These are phyloP conservation scores for Fusarium sp. DNA, from an alignment of 2,329 filamentous ascomycete genomes.

Conservation along the genomic window DNA sequence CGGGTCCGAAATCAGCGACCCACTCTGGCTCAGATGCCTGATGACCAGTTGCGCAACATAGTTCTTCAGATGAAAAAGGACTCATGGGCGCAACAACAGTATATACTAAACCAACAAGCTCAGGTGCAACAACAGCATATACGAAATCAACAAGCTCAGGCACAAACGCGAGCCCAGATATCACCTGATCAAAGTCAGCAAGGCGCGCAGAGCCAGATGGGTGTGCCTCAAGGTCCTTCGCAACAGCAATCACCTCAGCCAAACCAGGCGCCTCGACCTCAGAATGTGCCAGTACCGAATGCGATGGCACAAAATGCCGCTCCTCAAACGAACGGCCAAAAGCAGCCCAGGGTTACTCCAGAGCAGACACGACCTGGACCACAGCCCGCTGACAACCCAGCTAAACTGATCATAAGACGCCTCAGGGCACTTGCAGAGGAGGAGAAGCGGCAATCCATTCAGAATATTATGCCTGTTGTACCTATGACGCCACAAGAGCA, in stretches of 20 bases:
- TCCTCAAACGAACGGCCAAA: constrained; percentile 47
- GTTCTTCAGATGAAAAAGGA: constrained; percentile 50
- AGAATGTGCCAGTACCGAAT: constrained; percentile 54
- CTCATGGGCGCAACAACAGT: constrained; percentile 29
- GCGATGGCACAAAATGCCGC: constrained; percentile 57
- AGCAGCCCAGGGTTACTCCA: constrained; percentile 45
- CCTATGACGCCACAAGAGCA: constrained; percentile 59
- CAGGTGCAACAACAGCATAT: constrained; percentile 46
- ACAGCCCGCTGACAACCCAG: constrained; percentile 50
- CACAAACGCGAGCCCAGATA: constrained; percentile 50
- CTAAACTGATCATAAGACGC: constrained; percentile 48
- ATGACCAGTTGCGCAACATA: constrained; percentile 50
- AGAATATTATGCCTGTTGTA: constrained; percentile 58
- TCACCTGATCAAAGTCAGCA: constrained; percentile 48
- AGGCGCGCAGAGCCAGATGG: constrained; percentile 54
- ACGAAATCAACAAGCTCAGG: constrained; percentile 43
- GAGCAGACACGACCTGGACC: constrained; percentile 44
- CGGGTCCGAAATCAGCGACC: constrained; percentile 44
- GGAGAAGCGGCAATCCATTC: constrained; percentile 52
- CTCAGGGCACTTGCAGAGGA: constrained; percentile 55
- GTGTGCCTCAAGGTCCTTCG: constrained; percentile 62
- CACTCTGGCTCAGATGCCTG: constrained; percentile 44
- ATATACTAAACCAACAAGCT: too few species aligned
- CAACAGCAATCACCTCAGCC: constrained; percentile 63
- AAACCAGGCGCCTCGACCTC: constrained; percentile 53